phyloP scores from a whole-genome alignment of 1,139 yeast genomes.

The Protomyces lactucae-debilis region DNA sequence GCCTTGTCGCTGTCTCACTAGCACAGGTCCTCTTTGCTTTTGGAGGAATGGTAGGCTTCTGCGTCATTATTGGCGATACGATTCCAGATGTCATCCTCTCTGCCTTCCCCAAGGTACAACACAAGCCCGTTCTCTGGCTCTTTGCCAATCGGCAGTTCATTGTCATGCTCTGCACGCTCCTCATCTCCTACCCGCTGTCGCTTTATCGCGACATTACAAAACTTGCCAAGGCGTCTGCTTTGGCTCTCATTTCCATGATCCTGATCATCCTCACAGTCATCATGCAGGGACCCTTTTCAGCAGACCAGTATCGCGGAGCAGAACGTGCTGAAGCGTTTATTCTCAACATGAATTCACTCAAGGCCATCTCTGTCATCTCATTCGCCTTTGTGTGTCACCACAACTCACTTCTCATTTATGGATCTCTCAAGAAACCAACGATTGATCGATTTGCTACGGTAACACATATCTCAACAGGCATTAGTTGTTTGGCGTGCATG shows the following conservation, averaged over 20 bases:
- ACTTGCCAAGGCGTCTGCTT: constrained; percentile 82
- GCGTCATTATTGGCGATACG: constrained; percentile 91
- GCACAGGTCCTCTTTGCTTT: constrained; percentile 87
- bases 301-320: constrained; percentile 47
- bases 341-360: constrained; percentile 64
- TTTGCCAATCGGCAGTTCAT: constrained; percentile 62
- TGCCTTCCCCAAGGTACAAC: constrained; percentile 51
- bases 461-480: constrained; percentile 77
- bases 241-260: constrained; percentile 80
- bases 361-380: constrained; percentile 85
- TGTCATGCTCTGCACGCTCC: constrained; percentile 62
- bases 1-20: constrained; percentile 60
- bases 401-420: constrained; percentile 82
- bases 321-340: constrained; percentile 50
- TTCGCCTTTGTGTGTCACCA: constrained; percentile 95
- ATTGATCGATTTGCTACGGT: constrained; percentile 65
- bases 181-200: constrained; percentile 78
- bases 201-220: constrained; percentile 72
- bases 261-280: constrained; percentile 71
- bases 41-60: constrained; percentile 92
- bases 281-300: constrained; percentile 63
- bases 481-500: constrained; percentile 75
- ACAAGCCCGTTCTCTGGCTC: constrained; percentile 46
- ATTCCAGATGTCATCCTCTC: constrained; percentile 82
- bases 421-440: constrained; percentile 72